These are phyloP conservation scores for Globisporangium apiculatum DNA, from an alignment of 352 stramenopile genomes.

Conservation along the genomic window DNA sequence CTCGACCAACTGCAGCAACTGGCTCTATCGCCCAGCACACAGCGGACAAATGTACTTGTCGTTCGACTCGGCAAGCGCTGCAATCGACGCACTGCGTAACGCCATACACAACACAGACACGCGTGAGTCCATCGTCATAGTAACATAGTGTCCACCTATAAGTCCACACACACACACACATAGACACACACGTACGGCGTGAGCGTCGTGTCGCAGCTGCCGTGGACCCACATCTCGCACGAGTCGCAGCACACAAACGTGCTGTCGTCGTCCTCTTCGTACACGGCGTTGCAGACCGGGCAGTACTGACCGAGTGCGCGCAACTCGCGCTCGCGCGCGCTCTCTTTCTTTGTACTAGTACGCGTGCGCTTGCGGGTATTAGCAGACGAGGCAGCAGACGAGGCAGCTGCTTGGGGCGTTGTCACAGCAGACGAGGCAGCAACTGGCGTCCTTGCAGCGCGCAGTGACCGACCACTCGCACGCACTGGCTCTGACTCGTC, in stretches of 20 bases:
- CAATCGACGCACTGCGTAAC: conserved; percentile 31
- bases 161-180: not conserved
- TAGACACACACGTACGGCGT: conserved; percentile 35
- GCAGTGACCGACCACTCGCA: conserved; percentile 3
- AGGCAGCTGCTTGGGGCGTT: conserved; percentile 4
- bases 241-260: conserved; percentile 87
- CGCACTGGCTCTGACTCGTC: not conserved
- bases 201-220: conserved; percentile 57
- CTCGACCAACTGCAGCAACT: too few relatives aligned
- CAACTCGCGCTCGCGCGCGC: conserved; percentile 64
- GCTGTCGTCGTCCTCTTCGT: conserved; percentile 81
- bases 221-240: conserved; percentile 86
- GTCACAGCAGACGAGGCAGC: not conserved
- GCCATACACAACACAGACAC: conserved; percentile 2
- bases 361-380: conserved; percentile 34
- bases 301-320: conserved; percentile 80
- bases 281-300: conserved; percentile 77
- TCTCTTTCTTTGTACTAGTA: conserved; percentile 57
- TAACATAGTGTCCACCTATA: too few relatives aligned
- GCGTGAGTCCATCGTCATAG: conserved; percentile 1
- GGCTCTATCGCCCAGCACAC: conserved; percentile 37
- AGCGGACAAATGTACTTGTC: conserved; percentile 86
- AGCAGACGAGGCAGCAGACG: conserved; percentile 12
- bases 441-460: not conserved
- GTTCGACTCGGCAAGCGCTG: conserved; percentile 52